A percentile compares a stretch with the other conserved stretches of the same genome.
Conservation (phyloP, 345 rosid genomes). For the Fremontodendron californicum region DNA sequence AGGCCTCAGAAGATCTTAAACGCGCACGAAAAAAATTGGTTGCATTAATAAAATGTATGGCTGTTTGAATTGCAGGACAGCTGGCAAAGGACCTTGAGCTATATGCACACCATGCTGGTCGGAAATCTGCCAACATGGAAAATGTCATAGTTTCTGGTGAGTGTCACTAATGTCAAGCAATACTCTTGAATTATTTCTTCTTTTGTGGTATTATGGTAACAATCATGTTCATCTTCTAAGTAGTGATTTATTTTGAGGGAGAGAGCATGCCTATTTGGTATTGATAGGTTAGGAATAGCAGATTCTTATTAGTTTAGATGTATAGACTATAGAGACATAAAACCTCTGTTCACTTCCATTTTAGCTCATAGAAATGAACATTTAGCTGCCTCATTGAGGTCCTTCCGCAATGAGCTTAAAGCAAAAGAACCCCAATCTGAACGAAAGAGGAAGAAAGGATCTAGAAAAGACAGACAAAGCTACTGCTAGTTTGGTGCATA, state of each 20-base stretch:
- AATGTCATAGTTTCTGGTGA: constrained; percentile 82
- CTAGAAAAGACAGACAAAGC: constrained; percentile 48
- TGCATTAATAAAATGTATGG: constrained; percentile 6
- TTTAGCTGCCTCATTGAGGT: constrained; percentile 53
- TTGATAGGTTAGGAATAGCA: not conserved
- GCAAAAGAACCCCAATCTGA: constrained; percentile 69
- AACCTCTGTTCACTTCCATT: constrained; percentile 12
- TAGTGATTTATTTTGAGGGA: not conserved
- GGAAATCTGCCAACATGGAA: constrained; percentile 75
- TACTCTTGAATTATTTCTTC: not conserved
- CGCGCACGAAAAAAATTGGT: not conserved
- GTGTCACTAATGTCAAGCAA: constrained; percentile 2
- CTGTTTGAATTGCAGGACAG: constrained; percentile 49
- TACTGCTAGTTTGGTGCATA: constrained; percentile 27
- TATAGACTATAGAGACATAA: not conserved
- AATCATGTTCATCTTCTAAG: not conserved
- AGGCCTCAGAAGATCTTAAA: too few species aligned
- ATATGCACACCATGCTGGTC: constrained; percentile 89
- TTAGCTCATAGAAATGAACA: constrained; percentile 88
- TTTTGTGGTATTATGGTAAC: not conserved
- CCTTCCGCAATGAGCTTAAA: constrained; percentile 55
- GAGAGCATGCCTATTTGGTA: not conserved
- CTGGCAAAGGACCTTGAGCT: constrained; percentile 75
- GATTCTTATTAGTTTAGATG: not conserved
- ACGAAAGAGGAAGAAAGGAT: constrained; percentile 62